Evolutionary conservation across 31 red algal species (phyloP), one percentile per base, ranked within the genome.

Genomic region (Porphyra umbilicalis): DNA sequence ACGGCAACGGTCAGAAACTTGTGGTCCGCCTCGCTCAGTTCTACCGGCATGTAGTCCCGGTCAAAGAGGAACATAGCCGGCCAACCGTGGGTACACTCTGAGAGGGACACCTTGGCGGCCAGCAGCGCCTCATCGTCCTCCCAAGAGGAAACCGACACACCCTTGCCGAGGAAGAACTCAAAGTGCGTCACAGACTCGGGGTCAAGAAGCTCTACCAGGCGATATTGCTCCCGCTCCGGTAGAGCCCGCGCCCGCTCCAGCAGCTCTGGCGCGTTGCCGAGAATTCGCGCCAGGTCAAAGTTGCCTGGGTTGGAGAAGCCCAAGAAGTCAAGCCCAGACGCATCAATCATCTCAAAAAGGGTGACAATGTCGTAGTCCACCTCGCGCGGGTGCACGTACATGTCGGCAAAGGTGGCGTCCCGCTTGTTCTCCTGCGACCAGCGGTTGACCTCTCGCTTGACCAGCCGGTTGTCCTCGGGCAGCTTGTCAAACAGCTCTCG

Each of bases 321-420:
- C 15, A 98, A 38, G 38, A 95, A 98, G 25, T 94, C 80, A 10
- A 98, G 71, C 31, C 91, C 93, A 20, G 68, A 81, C n/a, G 30
- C 44, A 38, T 95, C 89, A 25, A 94, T 92, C 79, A 95, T 57
- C 38, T 94, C 84, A 34, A 95, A 90, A 13, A 95, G 83, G 10
- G 84, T 83, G 10, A 71, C 81, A 39, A 95, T 82, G 75, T 89
- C 88, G 76, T 93, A 98, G 75, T 98, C 96, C 71, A 90, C 77
- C 79, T 98, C 96, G 79, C 90, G 90, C 38, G 96, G 96, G 89
- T 98, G 96, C 71, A 98, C 80, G 78, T 98, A 98, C 96, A 98
- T 98, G 82, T 98, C 96, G 10, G 96, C 92, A 93, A 98, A 98
- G 10, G 96, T 98, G 29, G 96, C 92, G 81, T 98, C 96, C 75